A percentile compares a stretch with the other conserved stretches of the same genome.
phyloP scores from a whole-genome alignment of 257 asterid genomes.

The Vinca minor region DNA sequence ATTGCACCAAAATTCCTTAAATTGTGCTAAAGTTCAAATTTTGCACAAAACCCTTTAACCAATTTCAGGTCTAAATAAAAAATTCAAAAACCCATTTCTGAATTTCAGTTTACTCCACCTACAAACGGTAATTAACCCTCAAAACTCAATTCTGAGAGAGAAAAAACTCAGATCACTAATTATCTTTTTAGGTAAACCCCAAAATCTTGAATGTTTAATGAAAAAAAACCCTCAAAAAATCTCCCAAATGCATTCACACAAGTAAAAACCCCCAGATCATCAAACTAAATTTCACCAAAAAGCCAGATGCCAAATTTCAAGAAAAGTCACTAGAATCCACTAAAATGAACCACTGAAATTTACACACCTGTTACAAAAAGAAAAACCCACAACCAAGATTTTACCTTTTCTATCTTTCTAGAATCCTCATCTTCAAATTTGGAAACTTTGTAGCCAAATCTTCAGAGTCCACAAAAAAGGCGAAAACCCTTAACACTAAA shows the following conservation, averaged over 20 bases:
- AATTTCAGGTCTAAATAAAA: not conserved
- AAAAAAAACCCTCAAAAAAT: not conserved
- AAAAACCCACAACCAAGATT: not conserved
- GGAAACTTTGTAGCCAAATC: constrained; percentile 6
- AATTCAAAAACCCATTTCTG: not conserved
- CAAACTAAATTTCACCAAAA: constrained; percentile 14
- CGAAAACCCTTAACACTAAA: not conserved
- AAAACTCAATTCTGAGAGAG: constrained; percentile 11
- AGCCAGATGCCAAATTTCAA: constrained; percentile 21
- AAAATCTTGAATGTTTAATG: constrained; percentile 8
- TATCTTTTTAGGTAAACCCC: constrained; percentile 19
- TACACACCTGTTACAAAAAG: not conserved
- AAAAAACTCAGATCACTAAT: constrained; percentile 14
- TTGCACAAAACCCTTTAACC: not conserved
- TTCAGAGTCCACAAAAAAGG: constrained; percentile 4
- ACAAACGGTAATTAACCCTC: not conserved
- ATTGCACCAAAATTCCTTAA: not conserved
- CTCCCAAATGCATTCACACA: constrained; percentile 13
- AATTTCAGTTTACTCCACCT: not conserved
- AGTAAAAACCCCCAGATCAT: constrained; percentile 16
- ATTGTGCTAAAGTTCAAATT: not conserved
- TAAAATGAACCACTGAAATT: not conserved
- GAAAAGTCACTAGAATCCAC: constrained; percentile 1
- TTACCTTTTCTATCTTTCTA: constrained; percentile 10
- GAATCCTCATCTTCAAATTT: constrained; percentile 12